Conservation (phyloP, 805 yeast genomes). For the Yamadazyma endophytica region DNA sequence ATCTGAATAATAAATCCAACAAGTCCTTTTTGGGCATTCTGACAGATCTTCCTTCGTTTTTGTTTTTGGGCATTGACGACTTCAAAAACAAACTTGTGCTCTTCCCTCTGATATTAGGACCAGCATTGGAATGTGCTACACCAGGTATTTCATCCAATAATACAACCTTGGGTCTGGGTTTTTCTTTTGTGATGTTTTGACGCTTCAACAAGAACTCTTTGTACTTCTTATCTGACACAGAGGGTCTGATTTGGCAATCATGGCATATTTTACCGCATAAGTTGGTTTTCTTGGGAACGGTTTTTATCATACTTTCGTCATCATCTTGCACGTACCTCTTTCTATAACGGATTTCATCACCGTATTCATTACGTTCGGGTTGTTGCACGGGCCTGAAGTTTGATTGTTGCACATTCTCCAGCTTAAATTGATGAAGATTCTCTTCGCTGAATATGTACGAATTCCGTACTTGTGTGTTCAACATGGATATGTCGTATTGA, state of each 20-base stretch:
- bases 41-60: slow-evolving; percentile 78
- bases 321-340: slow-evolving; percentile 15
- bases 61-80: slow-evolving; percentile 37
- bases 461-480: slow-evolving; percentile 77
- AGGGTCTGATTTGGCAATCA: slow-evolving; percentile 86
- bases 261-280: slow-evolving; percentile 85
- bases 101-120: slow-evolving; percentile 69
- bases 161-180: slow-evolving; percentile 60
- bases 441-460: slow-evolving; percentile 87
- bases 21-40: slow-evolving; percentile 92
- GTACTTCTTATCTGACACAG: slow-evolving; percentile 68
- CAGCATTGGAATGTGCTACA: slow-evolving; percentile 79
- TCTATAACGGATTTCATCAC: slow-evolving; percentile 3
- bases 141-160: slow-evolving; percentile 80
- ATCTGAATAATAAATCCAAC: slow-evolving; percentile 78
- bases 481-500: slow-evolving; percentile 74
- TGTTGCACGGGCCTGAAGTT: slow-evolving; percentile 9
- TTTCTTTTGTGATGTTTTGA: slow-evolving; percentile 48
- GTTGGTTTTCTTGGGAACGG: slow-evolving; percentile 85
- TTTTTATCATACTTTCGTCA: slow-evolving; percentile 63
- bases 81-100: slow-evolving; percentile 61
- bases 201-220: slow-evolving; percentile 49
- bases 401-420: slow-evolving; percentile 24
- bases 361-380: slow-evolving; percentile 7
- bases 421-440: slow-evolving; percentile 59